phyloP scores from a whole-genome alignment of 1,139 yeast species.

The Candida mesenterica region DNA sequence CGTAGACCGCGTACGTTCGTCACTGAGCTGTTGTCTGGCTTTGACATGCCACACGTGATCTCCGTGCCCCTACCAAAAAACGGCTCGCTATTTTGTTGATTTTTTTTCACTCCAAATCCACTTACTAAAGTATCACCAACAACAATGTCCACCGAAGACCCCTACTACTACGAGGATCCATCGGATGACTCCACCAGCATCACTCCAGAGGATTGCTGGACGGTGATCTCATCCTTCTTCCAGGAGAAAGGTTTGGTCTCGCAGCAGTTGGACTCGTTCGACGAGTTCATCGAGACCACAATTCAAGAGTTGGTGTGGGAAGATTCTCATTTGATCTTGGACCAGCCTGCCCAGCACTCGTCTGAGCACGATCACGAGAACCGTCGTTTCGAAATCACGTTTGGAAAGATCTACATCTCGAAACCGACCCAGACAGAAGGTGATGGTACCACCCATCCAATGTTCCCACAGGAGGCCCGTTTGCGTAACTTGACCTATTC shows the following conservation, averaged over 20 bases:
- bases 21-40: too few relatives aligned
- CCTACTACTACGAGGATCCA: slow-evolving; percentile 60
- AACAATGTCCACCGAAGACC: slow-evolving; percentile 36
- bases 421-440: slow-evolving; percentile 99
- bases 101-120: too few relatives aligned
- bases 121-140: too few relatives aligned
- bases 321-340: slow-evolving; percentile 89
- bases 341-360: slow-evolving; percentile 97
- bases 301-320: slow-evolving; percentile 97
- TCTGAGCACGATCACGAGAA: slow-evolving; percentile 86
- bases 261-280: slow-evolving; percentile 96
- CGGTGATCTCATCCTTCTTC: slow-evolving; percentile 93
- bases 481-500: slow-evolving; percentile 94
- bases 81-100: too few relatives aligned
- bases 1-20: too few relatives aligned
- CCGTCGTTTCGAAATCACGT: slow-evolving; percentile 89
- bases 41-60: too few relatives aligned
- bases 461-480: slow-evolving; percentile 98
- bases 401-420: slow-evolving; percentile 94
- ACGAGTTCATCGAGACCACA: slow-evolving; percentile 94
- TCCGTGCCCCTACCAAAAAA: too few relatives aligned
- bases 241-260: slow-evolving; percentile 96
- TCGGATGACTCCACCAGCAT: slow-evolving; percentile 63
- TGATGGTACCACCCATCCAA: slow-evolving; percentile 97
- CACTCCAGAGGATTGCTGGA: slow-evolving; percentile 99